Evolutionary conservation across 257 asterid genomes (phyloP).

Genomic region (Penstemon davidsonii): DNA sequence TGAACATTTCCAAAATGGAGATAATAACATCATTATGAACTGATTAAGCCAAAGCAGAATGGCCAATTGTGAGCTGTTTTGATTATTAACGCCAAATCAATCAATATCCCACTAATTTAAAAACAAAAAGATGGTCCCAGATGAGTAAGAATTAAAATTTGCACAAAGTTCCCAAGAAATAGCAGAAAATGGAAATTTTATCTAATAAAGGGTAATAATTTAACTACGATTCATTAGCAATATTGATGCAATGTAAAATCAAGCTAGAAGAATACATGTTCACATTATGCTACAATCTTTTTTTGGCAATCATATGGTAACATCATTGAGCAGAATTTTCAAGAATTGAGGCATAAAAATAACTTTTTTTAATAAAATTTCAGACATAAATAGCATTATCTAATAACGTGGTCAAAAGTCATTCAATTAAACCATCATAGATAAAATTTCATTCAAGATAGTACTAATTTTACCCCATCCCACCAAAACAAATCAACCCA

Average conservation of each 20-base stretch:
- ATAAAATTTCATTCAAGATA: constrained; percentile 31
- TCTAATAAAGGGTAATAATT: constrained; percentile 19
- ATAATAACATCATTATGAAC: background rate
- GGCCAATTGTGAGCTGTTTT: too few species aligned
- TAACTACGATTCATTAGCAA: constrained; percentile 19
- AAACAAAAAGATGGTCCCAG: background rate
- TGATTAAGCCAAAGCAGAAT: too few species aligned
- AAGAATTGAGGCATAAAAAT: constrained; percentile 17
- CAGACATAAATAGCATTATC: constrained; percentile 25
- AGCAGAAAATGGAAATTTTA: constrained; percentile 17
- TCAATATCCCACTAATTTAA: too few species aligned
- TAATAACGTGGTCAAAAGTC: constrained; percentile 32
- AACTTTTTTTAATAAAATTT: too few species aligned
- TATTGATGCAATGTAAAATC: constrained; percentile 19
- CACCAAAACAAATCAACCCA: constrained; percentile 33
- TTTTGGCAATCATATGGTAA: constrained; percentile 21
- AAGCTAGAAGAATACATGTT: constrained; percentile 22
- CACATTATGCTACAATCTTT: constrained; percentile 18
- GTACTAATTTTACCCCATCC: constrained; percentile 33
- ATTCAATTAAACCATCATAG: constrained; percentile 29
- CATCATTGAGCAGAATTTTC: constrained; percentile 34
- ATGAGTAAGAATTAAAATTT: too few species aligned
- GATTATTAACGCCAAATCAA: too few species aligned
- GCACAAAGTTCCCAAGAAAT: background rate
- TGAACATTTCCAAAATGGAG: background rate